Base-by-base conservation (phyloP, 208 protist genomes). In the Acanthamoeba lenticulata region DNA sequence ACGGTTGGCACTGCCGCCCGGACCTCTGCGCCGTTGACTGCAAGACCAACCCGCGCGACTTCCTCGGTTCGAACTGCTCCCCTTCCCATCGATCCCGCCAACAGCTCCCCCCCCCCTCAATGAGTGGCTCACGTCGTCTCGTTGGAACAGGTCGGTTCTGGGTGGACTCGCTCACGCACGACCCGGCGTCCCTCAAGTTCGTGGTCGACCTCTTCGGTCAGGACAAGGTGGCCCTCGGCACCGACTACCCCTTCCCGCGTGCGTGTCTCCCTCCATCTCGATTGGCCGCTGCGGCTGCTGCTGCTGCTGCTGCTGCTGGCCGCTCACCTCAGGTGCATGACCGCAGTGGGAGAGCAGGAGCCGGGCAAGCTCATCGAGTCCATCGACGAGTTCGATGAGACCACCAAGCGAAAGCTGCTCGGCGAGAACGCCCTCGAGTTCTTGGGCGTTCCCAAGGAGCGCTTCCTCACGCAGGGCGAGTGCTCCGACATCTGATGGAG, bases 81-180 rank as follows among this genome's bases (percentile, higher is more conserved):
- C 13, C 24, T 24, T 52, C 57, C n/a, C 36, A 36, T 19, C 11
- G 38, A 94, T 7, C 27, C 60, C 47, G 57, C 57, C 15, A 67
- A 67, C 27, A 3, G 6, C 27, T 27, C 57, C 60, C 91, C 81
- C 24, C 24, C 34, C 17, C 40, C n/a, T n/a, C 94, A 29, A 36
- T 67, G 13, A 19, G 15, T 17, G 34, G 6, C 29, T 19, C 52
- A 60, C 19, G n/a, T n/a, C n/a, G n/a, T n/a, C n/a, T n/a, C n/a
- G n/a, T n/a, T n/a, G n/a, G n/a, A 83, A 79, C 45, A 90, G 83
- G 95, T 45, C 74, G 74, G 29, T 98, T 98, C 55, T 98, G 95
- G 96, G 92, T 98, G 0, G 98, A 98, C 77, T 97, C 96, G 0
- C 86, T 98, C 1, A 94, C 97, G 19, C 97, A 98, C 74, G 97